Percentiles rank a stretch among this genome's conserved stretches.
These are phyloP conservation scores for Fomitopsis pulvina DNA, from an alignment of 768 basidiomycete species.

Conservation along the genomic window DNA sequence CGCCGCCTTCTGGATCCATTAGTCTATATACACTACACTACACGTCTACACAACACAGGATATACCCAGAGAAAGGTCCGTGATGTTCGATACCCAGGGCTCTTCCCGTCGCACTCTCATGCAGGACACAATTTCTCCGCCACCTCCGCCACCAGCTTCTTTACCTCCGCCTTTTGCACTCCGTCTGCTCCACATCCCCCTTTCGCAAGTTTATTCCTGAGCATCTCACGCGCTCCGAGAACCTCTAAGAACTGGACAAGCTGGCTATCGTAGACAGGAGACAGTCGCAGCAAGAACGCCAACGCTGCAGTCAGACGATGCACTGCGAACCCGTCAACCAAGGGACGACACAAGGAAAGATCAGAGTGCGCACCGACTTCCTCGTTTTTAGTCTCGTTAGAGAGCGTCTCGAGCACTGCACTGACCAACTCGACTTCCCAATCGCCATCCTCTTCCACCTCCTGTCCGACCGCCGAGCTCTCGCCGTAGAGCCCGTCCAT, in stretches of 20 bases:
- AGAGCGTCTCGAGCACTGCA: conserved; percentile 76
- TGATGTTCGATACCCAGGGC: too few relatives aligned
- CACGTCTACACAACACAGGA: too few relatives aligned
- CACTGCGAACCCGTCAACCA: conserved; percentile 35
- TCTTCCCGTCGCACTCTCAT: neutral
- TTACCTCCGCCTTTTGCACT: conserved; percentile 59
- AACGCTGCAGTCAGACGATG: conserved; percentile 79
- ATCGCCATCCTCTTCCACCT: conserved; percentile 57
- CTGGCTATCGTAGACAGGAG: conserved; percentile 57
- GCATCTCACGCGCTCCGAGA: conserved; percentile 48
- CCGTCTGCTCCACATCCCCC: conserved; percentile 46
- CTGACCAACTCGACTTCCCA: conserved; percentile 84
- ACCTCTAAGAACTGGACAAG: conserved; percentile 60
- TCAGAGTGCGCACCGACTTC: conserved; percentile 61
- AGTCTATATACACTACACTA: too few relatives aligned
- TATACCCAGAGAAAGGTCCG: too few relatives aligned
- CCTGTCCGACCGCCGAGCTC: conserved; percentile 21
- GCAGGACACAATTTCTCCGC: conserved; percentile 32
- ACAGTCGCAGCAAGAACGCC: conserved; percentile 68
- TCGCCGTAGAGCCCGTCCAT: conserved; percentile 35
- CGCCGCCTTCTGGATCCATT: too few relatives aligned
- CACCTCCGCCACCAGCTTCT: conserved; percentile 61
- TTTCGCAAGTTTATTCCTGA: conserved; percentile 51
- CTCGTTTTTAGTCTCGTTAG: conserved; percentile 62
- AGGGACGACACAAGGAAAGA: neutral